Conservation (phyloP, 345 rosid genomes). For the Aethionema arabicum region DNA sequence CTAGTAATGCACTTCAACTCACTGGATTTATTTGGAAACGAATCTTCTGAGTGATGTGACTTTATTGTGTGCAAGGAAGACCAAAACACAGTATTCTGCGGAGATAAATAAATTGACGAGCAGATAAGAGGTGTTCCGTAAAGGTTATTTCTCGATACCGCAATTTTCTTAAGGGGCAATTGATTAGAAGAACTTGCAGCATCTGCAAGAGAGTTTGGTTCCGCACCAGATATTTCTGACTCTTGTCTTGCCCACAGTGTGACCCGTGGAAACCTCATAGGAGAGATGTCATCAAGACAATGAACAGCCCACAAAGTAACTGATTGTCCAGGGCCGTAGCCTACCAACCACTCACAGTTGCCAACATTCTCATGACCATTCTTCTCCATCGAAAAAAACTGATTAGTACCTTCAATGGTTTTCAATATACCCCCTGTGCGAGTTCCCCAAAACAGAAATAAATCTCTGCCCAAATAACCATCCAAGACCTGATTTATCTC, state of each 20-base stretch:
- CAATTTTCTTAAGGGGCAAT: slow-evolving; percentile 52
- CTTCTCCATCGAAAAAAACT: slow-evolving; percentile 37
- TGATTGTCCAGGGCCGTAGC: slow-evolving; percentile 66
- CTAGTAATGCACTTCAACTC: slow-evolving; percentile 36
- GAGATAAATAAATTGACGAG: slow-evolving; percentile 56
- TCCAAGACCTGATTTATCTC: slow-evolving; percentile 64
- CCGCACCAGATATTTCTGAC: slow-evolving; percentile 39
- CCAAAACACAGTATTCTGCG: slow-evolving; percentile 53
- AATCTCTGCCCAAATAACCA: slow-evolving; percentile 55
- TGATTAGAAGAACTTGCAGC: slow-evolving; percentile 38
- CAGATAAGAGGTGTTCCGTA: slow-evolving; percentile 64
- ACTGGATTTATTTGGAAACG: slow-evolving; percentile 39
- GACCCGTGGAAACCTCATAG: slow-evolving; percentile 73
- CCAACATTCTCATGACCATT: slow-evolving; percentile 48
- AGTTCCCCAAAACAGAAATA: slow-evolving; percentile 65
- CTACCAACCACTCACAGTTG: slow-evolving; percentile 83
- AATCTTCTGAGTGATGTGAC: slow-evolving; percentile 37
- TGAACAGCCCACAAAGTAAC: slow-evolving; percentile 85
- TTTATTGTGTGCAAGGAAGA: slow-evolving; percentile 47
- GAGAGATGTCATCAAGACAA: slow-evolving; percentile 80
- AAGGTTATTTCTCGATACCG: slow-evolving; percentile 48
- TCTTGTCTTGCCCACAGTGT: slow-evolving; percentile 66
- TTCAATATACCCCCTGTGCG: slow-evolving; percentile 51
- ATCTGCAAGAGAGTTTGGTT: slow-evolving; percentile 36
- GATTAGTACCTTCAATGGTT: slow-evolving; percentile 46